Evolutionary conservation across 2,329 filamentous ascomycete species (phyloP).

Genomic region (Apiospora aurea): DNA sequence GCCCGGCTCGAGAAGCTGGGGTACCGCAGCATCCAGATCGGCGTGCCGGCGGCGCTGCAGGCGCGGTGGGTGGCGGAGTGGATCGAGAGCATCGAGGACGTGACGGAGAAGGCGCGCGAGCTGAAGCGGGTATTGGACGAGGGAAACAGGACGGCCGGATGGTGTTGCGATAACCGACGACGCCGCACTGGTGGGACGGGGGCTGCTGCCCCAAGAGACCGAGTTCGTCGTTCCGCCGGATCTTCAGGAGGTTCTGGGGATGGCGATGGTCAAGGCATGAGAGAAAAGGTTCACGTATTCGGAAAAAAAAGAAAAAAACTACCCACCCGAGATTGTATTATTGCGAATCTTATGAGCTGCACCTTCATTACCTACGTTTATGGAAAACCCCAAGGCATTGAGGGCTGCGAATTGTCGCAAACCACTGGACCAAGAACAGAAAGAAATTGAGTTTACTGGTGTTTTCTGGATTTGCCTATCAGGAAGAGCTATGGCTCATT

Average conservation of each 20-base stretch:
- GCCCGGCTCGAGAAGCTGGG: slow-evolving; percentile 51
- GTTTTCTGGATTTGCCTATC: too few species aligned
- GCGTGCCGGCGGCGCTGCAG: slow-evolving; percentile 57
- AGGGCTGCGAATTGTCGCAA: too few species aligned
- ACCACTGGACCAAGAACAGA: too few species aligned
- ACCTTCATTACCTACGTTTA: too few species aligned
- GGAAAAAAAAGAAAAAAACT: too few species aligned
- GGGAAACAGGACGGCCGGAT: slow-evolving; percentile 35
- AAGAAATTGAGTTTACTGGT: too few species aligned
- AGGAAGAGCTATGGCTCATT: too few species aligned
- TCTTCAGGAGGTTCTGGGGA: slow-evolving; percentile 16
- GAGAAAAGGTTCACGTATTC: too few species aligned
- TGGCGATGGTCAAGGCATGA: slow-evolving; percentile 1
- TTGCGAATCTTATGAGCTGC: too few species aligned
- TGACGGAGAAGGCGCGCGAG: slow-evolving; percentile 58
- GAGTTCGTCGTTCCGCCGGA: slow-evolving; percentile 38
- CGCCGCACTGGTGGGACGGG: slow-evolving; percentile 47
- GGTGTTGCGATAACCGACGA: slow-evolving; percentile 34
- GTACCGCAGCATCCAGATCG: slow-evolving; percentile 67
- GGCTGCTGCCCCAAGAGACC: slow-evolving; percentile 53
- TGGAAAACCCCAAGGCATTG: too few species aligned
- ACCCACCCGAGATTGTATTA: too few species aligned
- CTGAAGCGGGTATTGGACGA: slow-evolving; percentile 56
- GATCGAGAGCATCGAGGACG: slow-evolving; percentile 64
- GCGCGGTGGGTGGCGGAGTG: slow-evolving; percentile 56